Base-by-base conservation (phyloP, 768 basidiomycete species). In the Porpolomopsis calyptriformis region DNA sequence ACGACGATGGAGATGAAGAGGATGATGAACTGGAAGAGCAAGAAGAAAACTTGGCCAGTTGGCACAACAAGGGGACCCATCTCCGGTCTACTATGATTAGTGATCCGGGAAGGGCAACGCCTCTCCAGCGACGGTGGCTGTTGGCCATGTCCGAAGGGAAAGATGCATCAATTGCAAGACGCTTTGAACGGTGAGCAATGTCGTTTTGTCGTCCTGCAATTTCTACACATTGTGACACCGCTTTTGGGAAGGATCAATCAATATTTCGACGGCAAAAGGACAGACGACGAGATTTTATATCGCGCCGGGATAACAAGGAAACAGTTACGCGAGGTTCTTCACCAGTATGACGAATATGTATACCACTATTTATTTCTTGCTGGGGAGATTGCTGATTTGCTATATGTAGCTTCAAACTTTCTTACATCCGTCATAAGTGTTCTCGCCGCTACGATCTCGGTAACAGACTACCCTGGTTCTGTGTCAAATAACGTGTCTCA, bases 191-290 rank as follows among this genome's bases (percentile, higher is more conserved):
- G 88, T 93, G 47, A 55, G 84, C 61, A 18, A 2, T 37, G 4
- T 33, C 19, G 24, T 37, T 33, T 26, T 11, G 39, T 44, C 8
- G 26, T 12, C n/a, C n/a, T n/a, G n/a, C n/a, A n/a, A n/a, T n/a
- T n/a, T n/a, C n/a, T n/a, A n/a, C n/a, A n/a, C n/a, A n/a, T n/a
- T n/a, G n/a, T n/a, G n/a, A n/a, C n/a, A n/a, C n/a, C n/a, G n/a
- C n/a, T n/a, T n/a, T n/a, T n/a, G n/a, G n/a, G n/a, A n/a, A 93
- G 91, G 49, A 86, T 94, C 43, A 85, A 88, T 49, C 86, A 88
- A 55, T 96, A 90, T 59, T 91, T 97, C 55, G 90, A 98, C 54
- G 94, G 94, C 10, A 86, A 82, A 61, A 81, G 74, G 43, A 88
- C 88, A 0, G 86, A 92, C 49, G 91, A 96, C 53, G 93, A 97